Evolutionary conservation across 306 rosid genomes (phyloP).

Genomic region (Prunus mira): DNA sequence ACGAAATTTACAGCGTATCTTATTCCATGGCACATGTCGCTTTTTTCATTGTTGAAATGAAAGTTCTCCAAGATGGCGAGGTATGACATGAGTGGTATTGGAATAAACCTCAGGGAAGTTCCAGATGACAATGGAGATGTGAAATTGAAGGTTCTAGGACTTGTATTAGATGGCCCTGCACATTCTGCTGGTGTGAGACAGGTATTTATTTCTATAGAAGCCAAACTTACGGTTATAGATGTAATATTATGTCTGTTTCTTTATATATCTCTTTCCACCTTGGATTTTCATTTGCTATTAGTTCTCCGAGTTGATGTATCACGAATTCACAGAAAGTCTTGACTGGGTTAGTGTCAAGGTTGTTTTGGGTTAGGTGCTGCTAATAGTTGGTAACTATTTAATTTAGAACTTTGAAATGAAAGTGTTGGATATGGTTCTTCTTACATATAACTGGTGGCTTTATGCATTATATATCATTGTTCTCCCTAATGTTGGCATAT

Average conservation of each 20-base stretch:
- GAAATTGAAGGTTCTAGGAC: slow-evolving; percentile 70
- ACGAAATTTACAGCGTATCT: slow-evolving; percentile 36
- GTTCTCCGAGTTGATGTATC: too few relatives aligned
- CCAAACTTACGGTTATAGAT: background rate
- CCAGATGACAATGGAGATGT: slow-evolving; percentile 63
- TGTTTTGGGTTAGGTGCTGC: background rate
- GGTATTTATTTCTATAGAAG: slow-evolving; percentile 43
- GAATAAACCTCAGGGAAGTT: slow-evolving; percentile 93
- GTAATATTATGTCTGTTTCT: slow-evolving; percentile 1
- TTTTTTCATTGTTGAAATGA: slow-evolving; percentile 32
- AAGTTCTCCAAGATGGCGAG: slow-evolving; percentile 99
- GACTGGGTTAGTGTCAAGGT: background rate
- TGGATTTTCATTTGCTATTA: background rate
- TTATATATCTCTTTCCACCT: background rate
- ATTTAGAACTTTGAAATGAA: background rate
- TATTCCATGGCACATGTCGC: slow-evolving; percentile 38
- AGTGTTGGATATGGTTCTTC: background rate
- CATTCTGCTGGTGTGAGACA: slow-evolving; percentile 88
- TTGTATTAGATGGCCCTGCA: slow-evolving; percentile 89
- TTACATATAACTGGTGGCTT: background rate
- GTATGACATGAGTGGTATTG: slow-evolving; percentile 98
- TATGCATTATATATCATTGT: background rate
- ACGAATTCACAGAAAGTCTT: background rate
- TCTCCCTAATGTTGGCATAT: background rate
- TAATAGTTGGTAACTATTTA: background rate